Evolutionary conservation across 768 basidiomycete species (phyloP), one percentile per base, ranked within the genome.

Genomic region (Podaxis sp.): DNA sequence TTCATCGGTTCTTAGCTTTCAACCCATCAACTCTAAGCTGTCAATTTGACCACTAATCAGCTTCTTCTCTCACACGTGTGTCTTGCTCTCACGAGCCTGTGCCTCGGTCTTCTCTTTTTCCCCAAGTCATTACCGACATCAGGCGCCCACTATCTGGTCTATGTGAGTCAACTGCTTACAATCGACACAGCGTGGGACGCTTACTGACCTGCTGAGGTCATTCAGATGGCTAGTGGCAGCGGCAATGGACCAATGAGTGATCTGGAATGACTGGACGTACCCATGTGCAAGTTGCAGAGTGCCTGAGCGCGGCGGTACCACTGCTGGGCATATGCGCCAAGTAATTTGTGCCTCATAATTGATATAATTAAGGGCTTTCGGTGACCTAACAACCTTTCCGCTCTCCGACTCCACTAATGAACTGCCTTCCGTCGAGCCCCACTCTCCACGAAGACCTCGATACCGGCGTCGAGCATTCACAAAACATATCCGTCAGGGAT

Each of bases 161-260:
- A 20, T 61, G 52, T 61, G 60, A 61, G 38, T 30, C 51, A 15
- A 28, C n/a, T 28, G 15, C 22, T 20, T 61, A 5, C 24, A 22
- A 54, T 53, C 52, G 44, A 10, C 26, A 15, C 28, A 13, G 40
- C 60, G 60, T 62, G 60, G 59, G 60, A 62, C 48, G 41, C 54
- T 37, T 5, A 49, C 3, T 46, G 41, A 49, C 33, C 37, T 56
- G n/a, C 46, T 50, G 40, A 30, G 40, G 10, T 12, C 11, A 55
- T 24, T 6, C 26, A 49, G 46, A 20, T n/a, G 3, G 50, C 59
- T 36, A 4, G 12, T 17, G 30, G 2, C 10, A 11, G n/a, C 22
- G n/a, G 38, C 17, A 44, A 6, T 48, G 4, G 22, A 20, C 54
- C 61, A 62, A 62, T 62, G 55, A 50, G 46, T 17, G 46, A 26